phyloP scores from a whole-genome alignment of 768 basidiomycete genomes.

The Serendipita sp. region DNA sequence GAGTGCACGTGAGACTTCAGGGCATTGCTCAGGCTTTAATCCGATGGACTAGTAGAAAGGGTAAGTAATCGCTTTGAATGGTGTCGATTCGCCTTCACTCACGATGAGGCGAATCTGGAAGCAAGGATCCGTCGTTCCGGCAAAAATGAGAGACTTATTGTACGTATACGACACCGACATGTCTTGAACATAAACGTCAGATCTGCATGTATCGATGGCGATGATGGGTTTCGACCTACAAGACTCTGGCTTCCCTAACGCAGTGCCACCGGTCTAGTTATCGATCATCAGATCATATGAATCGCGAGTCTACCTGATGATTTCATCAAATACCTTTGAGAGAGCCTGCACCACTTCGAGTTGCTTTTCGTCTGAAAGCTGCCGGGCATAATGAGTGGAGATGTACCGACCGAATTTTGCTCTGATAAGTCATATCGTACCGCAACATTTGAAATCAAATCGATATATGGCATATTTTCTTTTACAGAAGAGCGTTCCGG shows the following conservation, averaged over 20 bases:
- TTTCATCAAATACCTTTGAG: background rate
- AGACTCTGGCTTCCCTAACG: background rate
- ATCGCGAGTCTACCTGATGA: background rate
- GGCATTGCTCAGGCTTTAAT: background rate
- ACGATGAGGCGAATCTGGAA: conserved; percentile 3
- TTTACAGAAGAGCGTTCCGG: background rate
- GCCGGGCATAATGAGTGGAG: background rate
- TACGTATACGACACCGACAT: conserved; percentile 2
- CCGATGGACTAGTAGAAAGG: background rate
- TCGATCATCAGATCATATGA: background rate
- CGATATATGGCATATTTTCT: conserved; percentile 1
- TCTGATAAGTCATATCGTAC: background rate
- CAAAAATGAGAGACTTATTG: background rate
- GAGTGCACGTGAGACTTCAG: background rate
- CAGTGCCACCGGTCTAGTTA: background rate
- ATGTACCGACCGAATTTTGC: background rate
- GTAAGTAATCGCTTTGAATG: background rate
- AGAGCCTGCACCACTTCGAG: background rate
- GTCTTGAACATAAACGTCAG: background rate
- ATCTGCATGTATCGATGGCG: background rate
- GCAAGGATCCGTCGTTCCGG: conserved; percentile 3
- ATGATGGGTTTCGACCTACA: background rate
- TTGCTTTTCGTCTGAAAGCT: background rate
- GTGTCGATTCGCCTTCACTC: background rate
- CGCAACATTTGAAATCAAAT: background rate